Evolutionary conservation across 352 stramenopile genomes (phyloP), one percentile per base, ranked within the genome.

Genomic region (Halophytophthora batemanensis): DNA sequence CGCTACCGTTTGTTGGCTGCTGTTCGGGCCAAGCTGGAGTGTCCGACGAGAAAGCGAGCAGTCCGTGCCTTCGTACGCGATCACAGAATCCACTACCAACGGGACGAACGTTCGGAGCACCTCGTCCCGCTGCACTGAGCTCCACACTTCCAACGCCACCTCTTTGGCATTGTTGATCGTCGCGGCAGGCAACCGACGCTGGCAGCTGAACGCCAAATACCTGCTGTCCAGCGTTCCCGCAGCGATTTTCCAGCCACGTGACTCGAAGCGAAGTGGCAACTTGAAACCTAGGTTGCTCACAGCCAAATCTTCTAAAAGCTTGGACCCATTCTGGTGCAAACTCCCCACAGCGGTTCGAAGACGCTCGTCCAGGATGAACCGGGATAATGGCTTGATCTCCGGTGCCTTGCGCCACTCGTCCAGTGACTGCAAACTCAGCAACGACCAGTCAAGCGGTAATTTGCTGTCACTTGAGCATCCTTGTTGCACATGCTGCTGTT

Each of bases 21-120:
- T 49, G 19, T 66, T 45, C 3, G 49, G 33, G 0, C 57, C 59
- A n/a, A 77, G 38, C 8, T 81, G 61, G 4, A 90, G 14, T 15
- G 82, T 37, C 11, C 72, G 71, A 4, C 68, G 64, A 5, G 50
- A 65, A 2, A 77, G 42, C 4, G 61, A 71, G n/a, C 39, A 53
- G 4, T 70, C 45, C 3, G 48, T 45, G 17, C 61, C 47, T 38
- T 78, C 60, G 19, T 73, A 59, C 0, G 69, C 64, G 7, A 69
- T 40, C 13, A 60, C 66, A 1, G 69, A 77, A 21, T 87, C 77
- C 29, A 78, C 68, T 14, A 88, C 56, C 3, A 82, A 36, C 2
- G 77, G 74, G 6, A 75, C 47, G 43, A 87, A 90, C 0, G 73
- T 84, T 13, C 75, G 77, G 10, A 86, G 53, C 6, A 90, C 67